These are phyloP conservation scores for Trebouxia gelatinosa DNA, from an alignment of 163 green algal genomes.

Conservation along the genomic window DNA sequence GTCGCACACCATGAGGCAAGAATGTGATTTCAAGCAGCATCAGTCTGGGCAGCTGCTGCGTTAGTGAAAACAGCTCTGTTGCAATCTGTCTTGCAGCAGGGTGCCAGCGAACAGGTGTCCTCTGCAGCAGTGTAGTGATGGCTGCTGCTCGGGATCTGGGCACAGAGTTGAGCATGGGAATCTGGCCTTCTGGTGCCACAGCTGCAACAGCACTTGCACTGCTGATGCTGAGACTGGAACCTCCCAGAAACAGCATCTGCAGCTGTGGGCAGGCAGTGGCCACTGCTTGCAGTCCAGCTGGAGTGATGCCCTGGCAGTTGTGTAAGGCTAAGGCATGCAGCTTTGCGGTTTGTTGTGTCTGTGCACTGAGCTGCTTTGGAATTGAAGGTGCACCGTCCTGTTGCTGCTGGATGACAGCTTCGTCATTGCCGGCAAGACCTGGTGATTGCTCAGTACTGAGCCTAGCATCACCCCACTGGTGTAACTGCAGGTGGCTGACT, in stretches of 20 bases:
- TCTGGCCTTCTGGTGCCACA: no score
- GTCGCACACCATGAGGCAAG: background rate
- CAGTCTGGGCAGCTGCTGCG: background rate
- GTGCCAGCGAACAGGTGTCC: background rate
- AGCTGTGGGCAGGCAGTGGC: constrained; percentile 13
- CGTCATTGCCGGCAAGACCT: background rate
- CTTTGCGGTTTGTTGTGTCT: background rate
- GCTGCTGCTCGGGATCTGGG: background rate
- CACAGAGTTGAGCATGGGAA: constrained; percentile 5
- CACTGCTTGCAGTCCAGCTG: background rate
- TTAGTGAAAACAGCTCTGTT: background rate
- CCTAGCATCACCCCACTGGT: background rate
- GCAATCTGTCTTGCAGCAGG: background rate
- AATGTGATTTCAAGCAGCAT: constrained; percentile 20
- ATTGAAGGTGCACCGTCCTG: background rate
- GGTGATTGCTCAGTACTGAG: background rate
- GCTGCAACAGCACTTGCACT: background rate
- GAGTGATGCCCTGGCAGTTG: constrained; percentile 9
- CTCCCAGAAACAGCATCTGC: constrained; percentile 23
- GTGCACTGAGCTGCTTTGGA: no score
- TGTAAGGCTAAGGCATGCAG: constrained; percentile 12
- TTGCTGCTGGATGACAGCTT: background rate
- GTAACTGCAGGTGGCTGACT: constrained; percentile 23
- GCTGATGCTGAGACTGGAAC: background rate
- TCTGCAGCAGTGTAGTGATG: background rate